Percentiles rank a stretch among this genome's conserved stretches.
Conservation (phyloP, 768 basidiomycete species). For the Termitomyces sp. region DNA sequence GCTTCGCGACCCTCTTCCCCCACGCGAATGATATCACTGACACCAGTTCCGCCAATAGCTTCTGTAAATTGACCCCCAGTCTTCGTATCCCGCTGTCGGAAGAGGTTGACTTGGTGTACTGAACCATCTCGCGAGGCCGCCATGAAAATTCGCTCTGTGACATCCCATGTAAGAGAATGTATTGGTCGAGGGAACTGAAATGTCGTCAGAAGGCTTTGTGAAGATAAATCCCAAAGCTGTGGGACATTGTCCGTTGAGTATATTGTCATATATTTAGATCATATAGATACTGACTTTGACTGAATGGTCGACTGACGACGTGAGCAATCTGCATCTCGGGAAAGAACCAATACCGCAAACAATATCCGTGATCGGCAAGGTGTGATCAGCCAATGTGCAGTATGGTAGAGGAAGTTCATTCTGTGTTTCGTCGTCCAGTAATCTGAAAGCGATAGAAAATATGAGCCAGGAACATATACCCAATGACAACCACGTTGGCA, state of each 20-base stretch:
- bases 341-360: slow-evolving; percentile 76
- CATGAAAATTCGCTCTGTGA: slow-evolving; percentile 87
- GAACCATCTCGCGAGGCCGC: slow-evolving; percentile 75
- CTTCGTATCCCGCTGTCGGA: slow-evolving; percentile 56
- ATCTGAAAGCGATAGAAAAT: slow-evolving; percentile 37
- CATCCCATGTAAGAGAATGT: slow-evolving; percentile 68
- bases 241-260: slow-evolving; percentile 5
- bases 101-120: slow-evolving; percentile 79
- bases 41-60: slow-evolving; percentile 73
- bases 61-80: slow-evolving; percentile 51
- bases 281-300: slow-evolving; percentile 63
- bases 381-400: slow-evolving; percentile 86
- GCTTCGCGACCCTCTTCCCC: slow-evolving; percentile 46
- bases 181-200: slow-evolving; percentile 85
- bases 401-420: slow-evolving; percentile 74
- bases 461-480: background rate
- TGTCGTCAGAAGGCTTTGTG: slow-evolving; percentile 74
- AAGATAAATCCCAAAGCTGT: slow-evolving; percentile 80
- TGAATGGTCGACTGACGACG: slow-evolving; percentile 84
- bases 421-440: slow-evolving; percentile 73
- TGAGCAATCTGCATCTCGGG: slow-evolving; percentile 73
- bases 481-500: slow-evolving; percentile 4
- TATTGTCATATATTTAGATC: background rate
- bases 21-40: slow-evolving; percentile 68
- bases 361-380: slow-evolving; percentile 83